Evolutionary conservation across 106 monocot genomes (phyloP), one percentile per base, ranked within the genome.

Genomic region (Vanilla planifolia): DNA sequence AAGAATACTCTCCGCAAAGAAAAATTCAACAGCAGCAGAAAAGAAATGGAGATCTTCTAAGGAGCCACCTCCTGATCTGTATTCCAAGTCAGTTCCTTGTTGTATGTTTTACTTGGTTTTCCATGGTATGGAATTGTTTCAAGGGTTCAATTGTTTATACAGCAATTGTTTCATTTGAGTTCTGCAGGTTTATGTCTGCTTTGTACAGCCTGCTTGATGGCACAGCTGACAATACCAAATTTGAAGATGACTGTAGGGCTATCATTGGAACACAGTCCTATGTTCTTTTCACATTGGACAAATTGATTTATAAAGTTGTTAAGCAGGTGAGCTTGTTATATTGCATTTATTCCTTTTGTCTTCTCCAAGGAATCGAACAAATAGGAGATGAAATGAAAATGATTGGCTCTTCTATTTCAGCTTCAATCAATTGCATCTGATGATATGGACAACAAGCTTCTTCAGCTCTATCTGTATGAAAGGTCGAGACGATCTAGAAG

Each of bases 241-340:
- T 83, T 82, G 89, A 94, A 70, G 89, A 89, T 72, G 94, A 89
- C 30, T 94, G 89, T 55, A 85, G 94, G 33, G 71, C 89, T 46
- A 78, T 76, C 26, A 89, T 89, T 71, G 89, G 94, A 51, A 86
- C 85, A 5, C 94, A 94, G 59, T 94, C 94, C 6, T 94, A 94
- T 71, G 75, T 94, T 4, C 93, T 94, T 36, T 94, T 94, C 73
- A 94, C 94, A 16, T 72, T 94, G 41, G 94, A 94, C 75, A 94
- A 94, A 52, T 62, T 94, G 58, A 86, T 94, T 59, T 89, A 94
- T 65, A 94, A 89, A 86, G 55, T 94, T 48, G 89, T 94, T 60
- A 94, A 94, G 50, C 92, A 92, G 86, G 92, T 87, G 65, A 22
- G n/a, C 61, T 33, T 59, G 29, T n/a, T 55, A 55, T 55, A 1